Evolutionary conservation across 2,329 filamentous ascomycete species (phyloP), one percentile per base, ranked within the genome.

Genomic region (Paraphaeosphaeria minitans): DNA sequence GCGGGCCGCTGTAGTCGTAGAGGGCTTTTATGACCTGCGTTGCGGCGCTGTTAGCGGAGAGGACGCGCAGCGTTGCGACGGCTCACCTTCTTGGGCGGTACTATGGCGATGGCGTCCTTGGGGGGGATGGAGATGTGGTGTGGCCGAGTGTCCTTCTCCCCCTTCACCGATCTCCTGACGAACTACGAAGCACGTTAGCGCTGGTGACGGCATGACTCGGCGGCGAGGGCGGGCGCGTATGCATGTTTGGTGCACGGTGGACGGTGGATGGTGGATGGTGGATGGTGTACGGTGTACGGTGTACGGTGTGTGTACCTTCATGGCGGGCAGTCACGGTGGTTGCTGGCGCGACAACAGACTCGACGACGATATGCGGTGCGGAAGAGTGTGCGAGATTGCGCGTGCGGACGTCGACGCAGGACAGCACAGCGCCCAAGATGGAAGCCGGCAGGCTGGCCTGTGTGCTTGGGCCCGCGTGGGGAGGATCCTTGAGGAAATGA

Each of bases 1-100:
- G 87, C 72, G 96, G 92, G 84, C 96, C 97, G 77, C 96, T 92
- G 84, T 96, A 97, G 78, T 97, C 93, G 83, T 96, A 97, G 59
- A 97, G 89, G 31, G 95, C 95, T 82, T 94, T 93, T 78, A 99
- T 99, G 61, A 99, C 93, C 93, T 97, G 72, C 48, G 61, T 53
- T 16, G 64, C 62, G 60, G 48, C 53, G 58, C 50, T 48, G 60
- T 49, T 54, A 53, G 37, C 51, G 16, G 39, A 42, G 29, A 41
- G 43, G 52, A 54, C 45, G 50, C 46, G 46, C 45, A 47, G 51
- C 57, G 60, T 54, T 63, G 52, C 49, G 61, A 55, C 58, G 42
- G 73, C 73, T 62, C 65, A 96, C 92, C 88, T 96, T 97, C 80
- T 96, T 97, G 1, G 93, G 93, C 54, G 93, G 92, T 27, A 95